Base-by-base conservation (phyloP, 768 basidiomycete species). In the Infundibulicybe gibba region DNA sequence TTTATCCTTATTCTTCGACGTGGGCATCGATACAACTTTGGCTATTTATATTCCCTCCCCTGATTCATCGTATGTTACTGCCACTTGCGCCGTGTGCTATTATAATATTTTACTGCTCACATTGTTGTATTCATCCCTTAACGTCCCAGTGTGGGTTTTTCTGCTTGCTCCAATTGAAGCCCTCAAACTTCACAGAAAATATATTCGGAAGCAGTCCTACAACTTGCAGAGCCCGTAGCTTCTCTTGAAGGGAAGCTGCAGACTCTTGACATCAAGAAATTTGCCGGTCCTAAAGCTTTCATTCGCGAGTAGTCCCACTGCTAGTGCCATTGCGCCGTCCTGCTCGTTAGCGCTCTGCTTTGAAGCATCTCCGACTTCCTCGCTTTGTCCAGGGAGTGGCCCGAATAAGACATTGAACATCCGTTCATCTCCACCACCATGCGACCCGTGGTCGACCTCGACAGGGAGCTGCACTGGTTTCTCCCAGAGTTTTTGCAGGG, bases 331-430 rank as follows among this genome's bases (percentile, higher is more conserved):
- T 6, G 71, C 68, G 8, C 77, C 76, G 49, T 78, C 76, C 40
- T 66, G 58, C 56, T 77, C 74, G 45, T 65, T 74, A 11, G 76
- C 75, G 11, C 68, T 62, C 45, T 76, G 68, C 48, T 72, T 64
- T n/a, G 69, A 64, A 2, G 74, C 74, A 40, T 74, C 72, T 3
- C 71, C 70, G 10, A 59, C 54, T 37, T 75, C 71, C 15, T 60
- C 61, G 12, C 50, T 50, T 40, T 69, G 62, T 1, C 75, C 74
- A n/a, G 72, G 69, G 16, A 59, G 48, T 19, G 76, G 73, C 14
- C 75, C 75, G 51, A 77, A 76, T 21, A 77, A 59, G 16, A 70
- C 68, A 50, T 62, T 74, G 42, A 78, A 55, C 75, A 76, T 74
- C 3, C 74, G 58, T 19, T 61, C 61, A 50, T 79, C 76, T 0